Conservation (phyloP, 352 stramenopile genomes). For the Elongisporangium undulatum region DNA sequence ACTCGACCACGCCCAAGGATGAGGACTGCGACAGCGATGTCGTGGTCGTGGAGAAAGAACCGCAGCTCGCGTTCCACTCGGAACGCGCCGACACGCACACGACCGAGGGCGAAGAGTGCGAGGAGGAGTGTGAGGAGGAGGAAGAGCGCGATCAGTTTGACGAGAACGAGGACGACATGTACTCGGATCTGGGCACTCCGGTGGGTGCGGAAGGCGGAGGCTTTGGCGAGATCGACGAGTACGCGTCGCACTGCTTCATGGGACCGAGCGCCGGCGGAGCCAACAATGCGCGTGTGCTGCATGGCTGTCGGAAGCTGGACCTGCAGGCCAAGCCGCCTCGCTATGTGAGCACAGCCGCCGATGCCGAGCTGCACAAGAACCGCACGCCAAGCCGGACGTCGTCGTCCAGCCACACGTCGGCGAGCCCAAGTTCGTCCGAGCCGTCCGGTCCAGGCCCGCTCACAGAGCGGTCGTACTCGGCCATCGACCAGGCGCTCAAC, state of each 20-base stretch:
- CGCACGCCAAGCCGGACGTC: conserved; percentile 19
- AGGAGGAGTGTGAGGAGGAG: conserved; percentile 11
- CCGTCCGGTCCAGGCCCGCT: conserved; percentile 7
- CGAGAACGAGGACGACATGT: conserved; percentile 18
- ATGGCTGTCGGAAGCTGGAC: conserved; percentile 52
- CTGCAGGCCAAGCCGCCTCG: conserved; percentile 62
- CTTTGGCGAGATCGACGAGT: conserved; percentile 53
- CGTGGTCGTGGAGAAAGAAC: neutral
- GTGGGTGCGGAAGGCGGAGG: conserved; percentile 37
- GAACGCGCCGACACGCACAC: neutral
- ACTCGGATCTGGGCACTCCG: conserved; percentile 52
- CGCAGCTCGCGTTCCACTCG: neutral
- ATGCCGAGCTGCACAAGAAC: neutral
- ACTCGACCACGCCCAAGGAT: neutral
- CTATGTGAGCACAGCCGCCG: conserved; percentile 44
- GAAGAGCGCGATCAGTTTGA: conserved; percentile 12
- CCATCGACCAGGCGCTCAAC: conserved; percentile 26
- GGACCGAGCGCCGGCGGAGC: conserved; percentile 48
- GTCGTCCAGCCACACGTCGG: conserved; percentile 34
- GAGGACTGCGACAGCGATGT: neutral
- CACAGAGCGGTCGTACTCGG: conserved; percentile 29
- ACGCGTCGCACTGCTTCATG: conserved; percentile 60
- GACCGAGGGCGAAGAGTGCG: conserved; percentile 11
- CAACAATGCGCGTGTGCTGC: conserved; percentile 34
- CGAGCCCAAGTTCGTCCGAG: conserved; percentile 21